Conservation (phyloP, 2,329 filamentous ascomycete species). For the Davidsoniella australis region DNA sequence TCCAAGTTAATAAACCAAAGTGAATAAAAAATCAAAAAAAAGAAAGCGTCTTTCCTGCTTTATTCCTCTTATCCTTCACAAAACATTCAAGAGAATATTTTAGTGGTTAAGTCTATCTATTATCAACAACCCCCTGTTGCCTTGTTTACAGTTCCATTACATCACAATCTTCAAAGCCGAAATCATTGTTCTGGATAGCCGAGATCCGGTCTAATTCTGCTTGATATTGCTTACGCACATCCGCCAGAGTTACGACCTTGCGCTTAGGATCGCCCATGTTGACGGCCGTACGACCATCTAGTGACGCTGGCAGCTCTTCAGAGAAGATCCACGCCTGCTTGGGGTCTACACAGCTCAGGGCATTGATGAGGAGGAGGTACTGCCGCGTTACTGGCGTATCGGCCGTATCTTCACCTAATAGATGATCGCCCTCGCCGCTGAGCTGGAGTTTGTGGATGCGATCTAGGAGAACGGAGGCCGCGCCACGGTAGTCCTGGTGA, state of each 20-base stretch:
- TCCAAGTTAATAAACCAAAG: background rate
- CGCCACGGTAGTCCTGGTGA: conserved; percentile 72
- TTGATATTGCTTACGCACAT: conserved; percentile 79
- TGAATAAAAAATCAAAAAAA: background rate
- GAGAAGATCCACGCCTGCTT: conserved; percentile 64
- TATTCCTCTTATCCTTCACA: background rate
- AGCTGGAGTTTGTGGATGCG: conserved; percentile 44
- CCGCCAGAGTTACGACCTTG: conserved; percentile 67
- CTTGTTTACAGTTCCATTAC: conserved; percentile 33
- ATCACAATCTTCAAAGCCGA: conserved; percentile 49
- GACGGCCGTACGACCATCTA: conserved; percentile 12
- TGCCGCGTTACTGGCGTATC: conserved; percentile 53
- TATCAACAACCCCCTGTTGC: conserved; percentile 3
- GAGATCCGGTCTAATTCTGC: conserved; percentile 75
- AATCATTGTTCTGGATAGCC: conserved; percentile 76
- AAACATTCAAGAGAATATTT: conserved; percentile 4
- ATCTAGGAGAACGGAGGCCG: conserved; percentile 44
- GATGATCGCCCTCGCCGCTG: conserved; percentile 27
- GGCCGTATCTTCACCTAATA: conserved; percentile 36
- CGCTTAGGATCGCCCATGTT: conserved; percentile 32
- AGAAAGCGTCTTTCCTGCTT: conserved; percentile 5
- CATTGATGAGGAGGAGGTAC: conserved; percentile 85
- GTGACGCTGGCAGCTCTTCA: conserved; percentile 21
- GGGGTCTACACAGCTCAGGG: conserved; percentile 66
- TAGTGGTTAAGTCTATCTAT: too few relatives aligned